Percentiles rank a stretch among this genome's conserved stretches.
phyloP scores from a whole-genome alignment of 2,329 filamentous ascomycete species.

The Penicillium sclerotigenum region DNA sequence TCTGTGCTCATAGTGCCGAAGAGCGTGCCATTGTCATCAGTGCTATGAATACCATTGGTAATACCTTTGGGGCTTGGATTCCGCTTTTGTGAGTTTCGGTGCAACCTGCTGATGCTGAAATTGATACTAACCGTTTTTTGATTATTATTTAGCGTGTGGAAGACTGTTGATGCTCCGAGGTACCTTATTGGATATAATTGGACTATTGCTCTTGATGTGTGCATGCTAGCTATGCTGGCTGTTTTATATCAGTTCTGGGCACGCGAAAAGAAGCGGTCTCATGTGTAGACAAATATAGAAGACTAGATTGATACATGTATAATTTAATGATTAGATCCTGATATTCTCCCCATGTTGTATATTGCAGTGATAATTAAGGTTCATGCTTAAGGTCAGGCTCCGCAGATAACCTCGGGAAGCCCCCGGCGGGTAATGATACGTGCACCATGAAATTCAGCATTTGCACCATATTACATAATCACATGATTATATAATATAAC shows the following conservation, averaged over 20 bases:
- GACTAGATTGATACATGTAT: not conserved
- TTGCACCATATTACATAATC: too few species aligned
- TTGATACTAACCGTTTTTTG: not conserved
- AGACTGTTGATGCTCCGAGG: constrained; percentile 28
- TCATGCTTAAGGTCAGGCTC: not conserved
- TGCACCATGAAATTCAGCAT: too few species aligned
- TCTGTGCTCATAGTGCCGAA: constrained; percentile 34
- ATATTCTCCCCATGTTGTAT: not conserved
- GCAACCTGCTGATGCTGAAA: not conserved
- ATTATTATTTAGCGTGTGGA: constrained; percentile 20
- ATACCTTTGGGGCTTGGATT: constrained; percentile 31
- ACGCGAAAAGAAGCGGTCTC: constrained; percentile 11
- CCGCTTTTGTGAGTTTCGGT: constrained; percentile 22
- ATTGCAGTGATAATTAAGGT: not conserved
- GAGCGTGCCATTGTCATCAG: constrained; percentile 25
- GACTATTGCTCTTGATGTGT: constrained; percentile 30
- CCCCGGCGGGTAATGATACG: too few species aligned
- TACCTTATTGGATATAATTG: constrained; percentile 31
- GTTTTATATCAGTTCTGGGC: constrained; percentile 20
- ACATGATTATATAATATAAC: too few species aligned
- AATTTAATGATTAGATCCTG: not conserved
- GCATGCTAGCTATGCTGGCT: constrained; percentile 24
- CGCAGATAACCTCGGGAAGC: not conserved
- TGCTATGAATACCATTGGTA: constrained; percentile 33
- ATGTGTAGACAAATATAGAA: not conserved